These are phyloP conservation scores for Asclepias syriaca DNA, from an alignment of 257 asterid genomes.

Conservation along the genomic window DNA sequence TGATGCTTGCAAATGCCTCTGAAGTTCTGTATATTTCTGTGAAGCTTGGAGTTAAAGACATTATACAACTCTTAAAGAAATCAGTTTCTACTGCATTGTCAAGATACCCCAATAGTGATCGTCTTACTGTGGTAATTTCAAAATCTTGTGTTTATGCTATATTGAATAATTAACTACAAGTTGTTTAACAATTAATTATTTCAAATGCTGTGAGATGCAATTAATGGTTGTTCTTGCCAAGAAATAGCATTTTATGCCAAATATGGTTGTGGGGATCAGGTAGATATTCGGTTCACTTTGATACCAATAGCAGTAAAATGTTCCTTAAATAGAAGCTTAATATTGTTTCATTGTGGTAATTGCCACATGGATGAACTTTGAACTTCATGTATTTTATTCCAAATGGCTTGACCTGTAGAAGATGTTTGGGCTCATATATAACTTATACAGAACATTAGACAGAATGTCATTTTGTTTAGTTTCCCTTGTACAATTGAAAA, in stretches of 20 bases:
- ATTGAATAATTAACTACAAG: neutral
- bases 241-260: neutral
- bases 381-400: neutral
- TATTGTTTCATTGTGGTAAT: neutral
- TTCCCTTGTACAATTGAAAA: neutral
- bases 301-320: neutral
- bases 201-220: neutral
- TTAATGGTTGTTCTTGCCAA: neutral
- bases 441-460: neutral
- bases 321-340: neutral
- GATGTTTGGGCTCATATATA: neutral
- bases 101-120: constrained; percentile 80
- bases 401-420: neutral
- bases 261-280: neutral
- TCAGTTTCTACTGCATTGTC: constrained; percentile 78
- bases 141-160: constrained; percentile 3
- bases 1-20: constrained; percentile 92
- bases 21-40: constrained; percentile 93
- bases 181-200: neutral
- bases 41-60: constrained; percentile 91
- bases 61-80: constrained; percentile 75
- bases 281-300: neutral
- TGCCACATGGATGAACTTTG: neutral
- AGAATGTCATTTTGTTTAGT: neutral
- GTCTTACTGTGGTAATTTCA: constrained; percentile 69